These are phyloP conservation scores for Metschnikowia rubicola DNA, from an alignment of 805 yeast species.

Conservation along the genomic window DNA sequence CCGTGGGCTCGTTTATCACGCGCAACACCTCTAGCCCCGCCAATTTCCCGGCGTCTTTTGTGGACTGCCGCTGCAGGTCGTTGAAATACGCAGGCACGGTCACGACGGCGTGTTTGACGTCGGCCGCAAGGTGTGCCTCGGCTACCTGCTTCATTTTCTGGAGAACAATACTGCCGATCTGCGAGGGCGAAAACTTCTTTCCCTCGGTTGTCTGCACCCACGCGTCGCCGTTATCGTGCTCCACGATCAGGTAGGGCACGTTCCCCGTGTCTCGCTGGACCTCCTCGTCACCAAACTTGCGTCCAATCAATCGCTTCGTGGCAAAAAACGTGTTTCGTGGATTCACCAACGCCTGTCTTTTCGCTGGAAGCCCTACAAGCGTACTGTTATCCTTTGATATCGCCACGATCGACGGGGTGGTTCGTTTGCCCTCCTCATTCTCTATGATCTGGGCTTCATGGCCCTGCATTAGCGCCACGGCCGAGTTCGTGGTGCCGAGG, in stretches of 20 bases:
- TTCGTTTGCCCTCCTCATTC: slow-evolving; percentile 74
- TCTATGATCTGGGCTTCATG: slow-evolving; percentile 63
- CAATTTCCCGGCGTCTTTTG: slow-evolving; percentile 72
- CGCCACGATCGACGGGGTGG: slow-evolving; percentile 79
- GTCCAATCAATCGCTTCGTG: slow-evolving; percentile 77
- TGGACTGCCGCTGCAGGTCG: slow-evolving; percentile 79
- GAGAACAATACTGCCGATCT: slow-evolving; percentile 63
- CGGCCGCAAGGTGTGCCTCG: slow-evolving; percentile 40
- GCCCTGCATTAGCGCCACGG: slow-evolving; percentile 73
- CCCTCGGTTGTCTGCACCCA: slow-evolving; percentile 51
- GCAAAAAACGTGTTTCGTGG: slow-evolving; percentile 78
- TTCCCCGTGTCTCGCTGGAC: slow-evolving; percentile 63
- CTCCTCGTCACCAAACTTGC: slow-evolving; percentile 64
- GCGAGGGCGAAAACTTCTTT: slow-evolving; percentile 58
- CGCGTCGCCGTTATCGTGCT: slow-evolving; percentile 64
- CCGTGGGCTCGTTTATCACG: slow-evolving; percentile 78
- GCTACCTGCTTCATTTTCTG: slow-evolving; percentile 66
- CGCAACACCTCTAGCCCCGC: slow-evolving; percentile 75
- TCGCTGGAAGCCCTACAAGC: slow-evolving; percentile 68
- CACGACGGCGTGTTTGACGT: slow-evolving; percentile 67
- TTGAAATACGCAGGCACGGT: slow-evolving; percentile 85
- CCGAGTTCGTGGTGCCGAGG: slow-evolving; percentile 83
- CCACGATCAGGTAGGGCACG: slow-evolving; percentile 61
- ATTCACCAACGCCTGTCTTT: slow-evolving; percentile 72
- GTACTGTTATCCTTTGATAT: slow-evolving; percentile 36